These are phyloP conservation scores for Lentinus tigrinus DNA, from an alignment of 768 basidiomycete species.

Conservation along the genomic window DNA sequence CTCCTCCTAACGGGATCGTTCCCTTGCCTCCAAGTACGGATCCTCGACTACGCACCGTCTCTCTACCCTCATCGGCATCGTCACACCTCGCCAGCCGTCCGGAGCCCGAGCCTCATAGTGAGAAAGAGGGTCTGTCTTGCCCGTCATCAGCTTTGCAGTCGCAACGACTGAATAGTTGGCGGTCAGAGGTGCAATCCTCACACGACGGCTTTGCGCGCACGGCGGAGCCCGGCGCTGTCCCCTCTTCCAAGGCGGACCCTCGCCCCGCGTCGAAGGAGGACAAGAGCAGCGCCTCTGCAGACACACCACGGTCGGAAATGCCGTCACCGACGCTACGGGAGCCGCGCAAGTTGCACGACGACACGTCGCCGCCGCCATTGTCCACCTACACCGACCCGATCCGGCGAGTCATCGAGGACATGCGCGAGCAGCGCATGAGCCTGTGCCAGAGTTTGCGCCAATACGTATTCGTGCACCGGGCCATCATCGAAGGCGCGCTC, in stretches of 20 bases:
- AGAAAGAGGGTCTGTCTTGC: neutral
- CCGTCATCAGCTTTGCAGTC: conserved; percentile 2
- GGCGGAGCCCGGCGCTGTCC: no score
- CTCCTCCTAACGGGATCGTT: neutral
- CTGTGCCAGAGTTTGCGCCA: conserved; percentile 92
- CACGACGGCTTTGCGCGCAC: conserved; percentile 1
- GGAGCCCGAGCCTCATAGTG: neutral
- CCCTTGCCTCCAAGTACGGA: neutral
- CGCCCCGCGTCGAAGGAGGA: neutral
- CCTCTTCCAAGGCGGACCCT: neutral
- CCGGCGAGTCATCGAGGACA: conserved; percentile 81
- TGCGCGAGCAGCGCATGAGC: conserved; percentile 96
- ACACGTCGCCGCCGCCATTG: conserved; percentile 53
- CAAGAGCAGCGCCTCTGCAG: neutral
- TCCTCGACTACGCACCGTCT: neutral
- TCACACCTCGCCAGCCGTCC: neutral
- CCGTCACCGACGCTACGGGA: conserved; percentile 21
- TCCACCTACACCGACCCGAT: conserved; percentile 75
- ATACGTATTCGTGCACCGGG: conserved; percentile 91
- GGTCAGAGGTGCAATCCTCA: conserved; percentile 21
- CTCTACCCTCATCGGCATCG: neutral
- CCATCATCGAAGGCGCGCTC: conserved; percentile 77
- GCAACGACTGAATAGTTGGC: conserved; percentile 24
- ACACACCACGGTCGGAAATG: conserved; percentile 3
- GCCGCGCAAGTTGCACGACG: conserved; percentile 58